A percentile compares a stretch with the other conserved stretches of the same genome.
These are phyloP conservation scores for Favolaschia claudopus DNA, from an alignment of 768 basidiomycete species.

Conservation along the genomic window DNA sequence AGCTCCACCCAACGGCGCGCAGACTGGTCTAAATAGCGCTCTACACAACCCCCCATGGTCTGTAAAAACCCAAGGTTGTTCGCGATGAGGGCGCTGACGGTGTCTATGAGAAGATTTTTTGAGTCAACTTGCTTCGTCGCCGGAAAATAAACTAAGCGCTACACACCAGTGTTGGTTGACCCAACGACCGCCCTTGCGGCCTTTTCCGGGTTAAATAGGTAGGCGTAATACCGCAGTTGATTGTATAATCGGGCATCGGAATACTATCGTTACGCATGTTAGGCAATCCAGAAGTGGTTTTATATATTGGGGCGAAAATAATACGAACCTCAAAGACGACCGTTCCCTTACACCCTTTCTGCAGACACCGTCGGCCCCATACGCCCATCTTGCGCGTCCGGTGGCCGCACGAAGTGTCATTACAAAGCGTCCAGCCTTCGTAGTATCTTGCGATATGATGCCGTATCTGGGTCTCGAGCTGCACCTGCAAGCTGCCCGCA, in stretches of 20 bases:
- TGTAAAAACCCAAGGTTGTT: constrained; percentile 61
- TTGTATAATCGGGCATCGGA: constrained; percentile 86
- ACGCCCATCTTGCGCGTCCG: constrained; percentile 95
- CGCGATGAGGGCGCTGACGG: constrained; percentile 55
- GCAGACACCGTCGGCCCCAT: constrained; percentile 84
- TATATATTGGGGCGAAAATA: neutral
- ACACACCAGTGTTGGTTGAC: constrained; percentile 46
- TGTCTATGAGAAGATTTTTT: constrained; percentile 50
- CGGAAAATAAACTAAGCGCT: neutral
- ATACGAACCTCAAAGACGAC: constrained; percentile 77
- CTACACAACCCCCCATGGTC: constrained; percentile 62
- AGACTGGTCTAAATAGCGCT: constrained; percentile 86
- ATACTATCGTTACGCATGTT: constrained; percentile 73
- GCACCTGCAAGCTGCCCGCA: constrained; percentile 73
- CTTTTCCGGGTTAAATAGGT: constrained; percentile 79
- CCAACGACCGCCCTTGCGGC: constrained; percentile 61
- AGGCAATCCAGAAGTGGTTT: constrained; percentile 3
- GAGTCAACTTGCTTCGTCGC: too few relatives aligned
- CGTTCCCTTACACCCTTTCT: constrained; percentile 69
- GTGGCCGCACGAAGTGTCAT: constrained; percentile 83
- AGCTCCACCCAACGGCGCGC: constrained; percentile 93
- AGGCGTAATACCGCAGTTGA: constrained; percentile 85
- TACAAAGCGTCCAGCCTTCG: constrained; percentile 87
- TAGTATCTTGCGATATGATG: constrained; percentile 83
- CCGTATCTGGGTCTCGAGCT: constrained; percentile 89